Evolutionary conservation across 805 yeast species (phyloP).

Genomic region (Myxozyma monticola): DNA sequence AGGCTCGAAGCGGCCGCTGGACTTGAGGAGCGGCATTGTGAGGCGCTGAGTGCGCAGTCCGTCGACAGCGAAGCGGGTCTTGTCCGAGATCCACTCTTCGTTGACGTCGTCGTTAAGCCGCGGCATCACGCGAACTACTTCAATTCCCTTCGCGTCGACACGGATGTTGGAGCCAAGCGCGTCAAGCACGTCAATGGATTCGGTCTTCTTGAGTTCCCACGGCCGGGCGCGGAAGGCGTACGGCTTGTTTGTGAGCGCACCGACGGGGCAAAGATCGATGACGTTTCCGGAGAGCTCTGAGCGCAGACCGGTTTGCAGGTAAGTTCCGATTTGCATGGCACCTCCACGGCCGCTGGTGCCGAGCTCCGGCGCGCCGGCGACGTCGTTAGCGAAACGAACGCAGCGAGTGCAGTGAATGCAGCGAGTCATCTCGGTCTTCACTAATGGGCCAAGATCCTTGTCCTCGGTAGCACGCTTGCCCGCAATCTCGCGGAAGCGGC

Average conservation of each 20-base stretch:
- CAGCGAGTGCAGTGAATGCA: conserved; percentile 92
- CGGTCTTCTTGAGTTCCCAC: conserved; percentile 89
- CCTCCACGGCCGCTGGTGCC: conserved; percentile 90
- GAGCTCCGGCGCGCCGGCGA: conserved; percentile 89
- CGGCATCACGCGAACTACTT: conserved; percentile 84
- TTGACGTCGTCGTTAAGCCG: conserved; percentile 82
- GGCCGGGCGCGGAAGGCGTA: conserved; percentile 92
- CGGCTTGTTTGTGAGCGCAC: conserved; percentile 87
- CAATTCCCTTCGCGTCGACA: conserved; percentile 83
- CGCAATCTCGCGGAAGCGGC: conserved; percentile 74
- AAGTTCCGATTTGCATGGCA: conserved; percentile 89
- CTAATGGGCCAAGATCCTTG: conserved; percentile 85
- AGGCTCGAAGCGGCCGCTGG: conserved; percentile 65
- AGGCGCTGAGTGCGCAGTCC: conserved; percentile 84
- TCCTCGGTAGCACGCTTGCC: conserved; percentile 91
- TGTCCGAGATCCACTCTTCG: conserved; percentile 91
- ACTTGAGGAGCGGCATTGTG: conserved; percentile 74
- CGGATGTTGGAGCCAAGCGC: conserved; percentile 80
- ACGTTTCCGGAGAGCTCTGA: conserved; percentile 85
- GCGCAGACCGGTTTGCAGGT: conserved; percentile 79
- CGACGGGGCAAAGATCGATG: conserved; percentile 87
- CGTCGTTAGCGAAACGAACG: conserved; percentile 84
- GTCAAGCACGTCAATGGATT: conserved; percentile 79
- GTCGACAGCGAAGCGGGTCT: conserved; percentile 81
- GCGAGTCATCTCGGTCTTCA: conserved; percentile 88